A percentile compares a stretch with the other conserved stretches of the same genome.
These are phyloP conservation scores for Mollisiaceae sp. DNA, from an alignment of 2,329 filamentous ascomycete species.

Conservation along the genomic window DNA sequence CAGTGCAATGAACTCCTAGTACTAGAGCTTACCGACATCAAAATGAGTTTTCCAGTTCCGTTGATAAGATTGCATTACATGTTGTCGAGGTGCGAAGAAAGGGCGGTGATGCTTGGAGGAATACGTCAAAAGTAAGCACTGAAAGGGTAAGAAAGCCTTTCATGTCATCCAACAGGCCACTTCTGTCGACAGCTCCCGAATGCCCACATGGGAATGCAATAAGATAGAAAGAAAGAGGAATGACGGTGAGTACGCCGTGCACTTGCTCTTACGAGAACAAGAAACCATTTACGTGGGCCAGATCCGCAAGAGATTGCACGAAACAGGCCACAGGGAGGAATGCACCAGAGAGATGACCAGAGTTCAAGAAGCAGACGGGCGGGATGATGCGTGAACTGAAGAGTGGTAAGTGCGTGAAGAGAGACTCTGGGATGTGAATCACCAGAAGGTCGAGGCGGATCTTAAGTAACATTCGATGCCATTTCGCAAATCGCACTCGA, in stretches of 20 bases:
- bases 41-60: too few species aligned
- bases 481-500: not conserved
- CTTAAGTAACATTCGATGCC: slow-evolving; percentile 1
- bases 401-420: not conserved
- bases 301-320: not conserved
- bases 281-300: not conserved
- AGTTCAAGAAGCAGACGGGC: not conserved
- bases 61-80: not conserved
- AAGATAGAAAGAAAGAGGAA: not conserved
- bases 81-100: not conserved
- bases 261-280: not conserved
- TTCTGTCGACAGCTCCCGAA: not conserved
- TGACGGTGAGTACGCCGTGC: not conserved
- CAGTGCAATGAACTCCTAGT: too few species aligned
- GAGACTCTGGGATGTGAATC: not conserved
- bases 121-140: not conserved
- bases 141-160: not conserved
- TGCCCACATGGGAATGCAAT: not conserved
- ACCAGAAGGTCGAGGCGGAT: not conserved
- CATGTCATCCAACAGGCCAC: not conserved
- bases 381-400: not conserved
- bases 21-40: too few species aligned
- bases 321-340: not conserved
- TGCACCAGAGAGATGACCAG: not conserved
- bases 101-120: not conserved